Percentiles rank a stretch among this genome's conserved stretches.
Conservation (phyloP, 148 eudicot species). For the Salicornia ramosissima region DNA sequence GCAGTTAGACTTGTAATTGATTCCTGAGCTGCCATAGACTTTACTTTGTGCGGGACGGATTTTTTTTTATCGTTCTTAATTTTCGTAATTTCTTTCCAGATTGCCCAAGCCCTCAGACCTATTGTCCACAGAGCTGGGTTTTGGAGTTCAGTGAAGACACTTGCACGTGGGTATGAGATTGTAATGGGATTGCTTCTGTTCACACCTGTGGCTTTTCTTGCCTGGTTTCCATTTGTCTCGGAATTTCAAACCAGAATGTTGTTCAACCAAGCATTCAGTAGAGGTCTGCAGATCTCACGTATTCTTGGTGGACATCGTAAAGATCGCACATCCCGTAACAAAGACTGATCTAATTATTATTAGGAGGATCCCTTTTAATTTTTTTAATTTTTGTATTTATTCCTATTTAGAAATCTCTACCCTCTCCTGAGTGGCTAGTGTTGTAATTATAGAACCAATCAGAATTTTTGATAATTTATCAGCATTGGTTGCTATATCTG, state of each 20-base stretch:
- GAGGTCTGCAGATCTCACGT: constrained; percentile 82
- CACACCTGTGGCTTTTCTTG: constrained; percentile 79
- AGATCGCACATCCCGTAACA: constrained; percentile 63
- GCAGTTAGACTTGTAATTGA: background rate
- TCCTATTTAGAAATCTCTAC: background rate
- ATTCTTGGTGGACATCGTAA: constrained; percentile 80
- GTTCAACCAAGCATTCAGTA: constrained; percentile 85
- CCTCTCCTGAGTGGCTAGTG: background rate
- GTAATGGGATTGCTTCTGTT: constrained; percentile 75
- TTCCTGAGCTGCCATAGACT: background rate
- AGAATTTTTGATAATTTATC: background rate
- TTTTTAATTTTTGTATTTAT: constrained; percentile 1
- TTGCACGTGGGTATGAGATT: constrained; percentile 75
- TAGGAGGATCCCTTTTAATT: too few species aligned
- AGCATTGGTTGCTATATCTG: background rate
- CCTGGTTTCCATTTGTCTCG: constrained; percentile 84
- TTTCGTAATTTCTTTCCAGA: constrained; percentile 28
- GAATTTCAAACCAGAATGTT: constrained; percentile 82
- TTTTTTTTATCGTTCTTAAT: too few species aligned
- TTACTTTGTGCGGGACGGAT: background rate
- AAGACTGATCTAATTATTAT: constrained; percentile 33
- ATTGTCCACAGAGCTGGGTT: constrained; percentile 40
- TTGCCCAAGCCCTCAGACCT: constrained; percentile 72
- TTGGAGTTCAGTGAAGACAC: constrained; percentile 68
- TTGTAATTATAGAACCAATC: constrained; percentile 14